Evolutionary conservation across 1,284 basidiomycete genomes (phyloP), one percentile per base, ranked within the genome.

Genomic region (Malassezia yamatoensis): DNA sequence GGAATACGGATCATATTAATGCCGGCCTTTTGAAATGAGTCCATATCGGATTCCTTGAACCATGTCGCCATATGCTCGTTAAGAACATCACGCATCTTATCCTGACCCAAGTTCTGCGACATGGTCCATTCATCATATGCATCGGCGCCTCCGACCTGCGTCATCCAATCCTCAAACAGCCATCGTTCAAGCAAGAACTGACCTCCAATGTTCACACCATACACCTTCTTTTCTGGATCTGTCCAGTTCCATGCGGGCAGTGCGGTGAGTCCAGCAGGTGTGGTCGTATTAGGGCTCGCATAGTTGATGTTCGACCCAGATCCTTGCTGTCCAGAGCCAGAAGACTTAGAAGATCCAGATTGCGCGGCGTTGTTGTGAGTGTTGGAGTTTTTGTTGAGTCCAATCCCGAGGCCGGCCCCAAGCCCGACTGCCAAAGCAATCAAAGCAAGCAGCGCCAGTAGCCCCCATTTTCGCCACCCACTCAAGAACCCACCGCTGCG

Each of bases 131-230:
- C 77, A 58, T 78, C 77, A 62, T 68, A 68, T 3, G 70, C 61
- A 24, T 75, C 63, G 20, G 59, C 9, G 21, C 75, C 72, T 21
- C 66, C 75, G 33, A 63, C 54, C 20, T 63, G 33, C 42, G 69
- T 68, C 60, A 77, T 73, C 76, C 75, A 77, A 55, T 76, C 74
- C 51, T 77, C 76, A 41, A 70, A 56, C 66, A 77, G 73, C 77
- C 77, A 78, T 47, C 74, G 65, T 58, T 74, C 70, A 35, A 75
- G 58, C 10, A 72, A 53, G 44, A 75, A 62, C 67, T 66, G 71
- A 44, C 66, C 68, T 29, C 73, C 73, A 15, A 74, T 62, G 37
- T 64, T 68, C 49, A 64, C 66, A 36, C 73, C 73, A 45, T 61
- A 64, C 16, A 67, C 68, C 54, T 75, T 75, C 15, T 61, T 59